Percentiles rank a stretch among this genome's conserved stretches.
phyloP scores from a whole-genome alignment of 331 rosid species.

The Pyracantha coccinea region DNA sequence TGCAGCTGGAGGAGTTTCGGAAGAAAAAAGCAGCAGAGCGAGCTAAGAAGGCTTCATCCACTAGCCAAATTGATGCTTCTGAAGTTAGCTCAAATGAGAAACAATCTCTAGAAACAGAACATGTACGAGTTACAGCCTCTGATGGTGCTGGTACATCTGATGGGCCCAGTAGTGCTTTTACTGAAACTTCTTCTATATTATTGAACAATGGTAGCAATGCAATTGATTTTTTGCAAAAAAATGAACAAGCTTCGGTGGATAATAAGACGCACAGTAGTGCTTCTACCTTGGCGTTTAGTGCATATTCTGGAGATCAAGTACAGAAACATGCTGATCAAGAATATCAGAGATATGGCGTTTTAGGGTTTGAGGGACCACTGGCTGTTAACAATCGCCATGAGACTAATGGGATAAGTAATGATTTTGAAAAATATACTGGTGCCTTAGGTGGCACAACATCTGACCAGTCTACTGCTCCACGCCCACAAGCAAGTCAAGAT shows the following conservation, averaged over 20 bases:
- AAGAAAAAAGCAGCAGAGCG: conserved; percentile 86
- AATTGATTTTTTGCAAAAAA: conserved; percentile 27
- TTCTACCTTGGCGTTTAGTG: conserved; percentile 26
- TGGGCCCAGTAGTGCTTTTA: conserved; percentile 29
- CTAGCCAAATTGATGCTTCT: conserved; percentile 31
- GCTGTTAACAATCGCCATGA: conserved; percentile 29
- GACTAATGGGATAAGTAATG: conserved; percentile 26
- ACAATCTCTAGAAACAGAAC: conserved; percentile 54
- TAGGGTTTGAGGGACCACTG: conserved; percentile 19
- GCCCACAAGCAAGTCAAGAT: conserved; percentile 32
- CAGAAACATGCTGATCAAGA: conserved; percentile 36
- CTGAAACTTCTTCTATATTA: conserved; percentile 28
- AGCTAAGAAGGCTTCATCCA: conserved; percentile 54
- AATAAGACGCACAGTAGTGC: conserved; percentile 20
- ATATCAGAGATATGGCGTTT: conserved; percentile 25
- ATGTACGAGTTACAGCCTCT: conserved; percentile 37
- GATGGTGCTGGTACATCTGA: conserved; percentile 72
- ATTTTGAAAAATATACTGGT: conserved; percentile 21
- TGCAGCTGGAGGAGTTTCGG: conserved; percentile 94
- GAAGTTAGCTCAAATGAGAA: conserved; percentile 44
- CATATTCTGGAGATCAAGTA: conserved; percentile 21
- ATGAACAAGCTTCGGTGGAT: conserved; percentile 24
- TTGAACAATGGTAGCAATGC: conserved; percentile 25
- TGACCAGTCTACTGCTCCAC: conserved; percentile 26
- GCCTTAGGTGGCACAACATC: conserved; percentile 27